These are phyloP conservation scores for Ananas comosus DNA, from an alignment of 176 grass and related monocot genomes.

Conservation along the genomic window DNA sequence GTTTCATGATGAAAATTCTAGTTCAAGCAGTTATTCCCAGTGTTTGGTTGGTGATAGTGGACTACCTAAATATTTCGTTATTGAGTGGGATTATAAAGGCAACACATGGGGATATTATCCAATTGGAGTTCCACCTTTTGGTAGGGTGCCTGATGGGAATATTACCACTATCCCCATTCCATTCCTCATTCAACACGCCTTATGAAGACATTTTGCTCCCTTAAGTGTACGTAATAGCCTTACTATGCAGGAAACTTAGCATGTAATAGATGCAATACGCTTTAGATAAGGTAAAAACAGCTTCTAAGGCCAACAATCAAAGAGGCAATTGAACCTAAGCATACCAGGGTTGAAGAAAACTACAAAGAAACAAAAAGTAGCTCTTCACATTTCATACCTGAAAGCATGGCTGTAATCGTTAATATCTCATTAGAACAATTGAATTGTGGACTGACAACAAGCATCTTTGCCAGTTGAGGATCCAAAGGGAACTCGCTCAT, in stretches of 20 bases:
- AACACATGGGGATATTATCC: too few species aligned
- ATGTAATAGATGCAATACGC: neutral
- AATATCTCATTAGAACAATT: conserved; percentile 99
- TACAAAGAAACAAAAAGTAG: conserved; percentile 5
- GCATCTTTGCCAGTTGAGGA: conserved; percentile 97
- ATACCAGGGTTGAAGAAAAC: neutral
- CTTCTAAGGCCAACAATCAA: neutral
- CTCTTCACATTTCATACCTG: conserved; percentile 38
- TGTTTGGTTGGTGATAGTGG: too few species aligned
- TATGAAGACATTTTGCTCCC: neutral
- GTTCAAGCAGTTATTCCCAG: too few species aligned
- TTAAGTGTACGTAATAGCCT: neutral
- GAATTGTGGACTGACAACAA: conserved; percentile 80
- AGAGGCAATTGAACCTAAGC: neutral
- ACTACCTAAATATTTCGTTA: too few species aligned
- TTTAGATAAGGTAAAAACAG: neutral
- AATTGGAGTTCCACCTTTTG: too few species aligned
- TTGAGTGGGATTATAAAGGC: too few species aligned
- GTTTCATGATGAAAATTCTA: too few species aligned
- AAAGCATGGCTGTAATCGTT: conserved; percentile 92
- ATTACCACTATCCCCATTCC: too few species aligned
- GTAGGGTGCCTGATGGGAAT: too few species aligned
- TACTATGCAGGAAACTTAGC: neutral
- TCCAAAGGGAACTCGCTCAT: conserved; percentile 98
- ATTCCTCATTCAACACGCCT: too few species aligned